Conservation (phyloP, 768 basidiomycete species). For the Lactifluus pinguis region DNA sequence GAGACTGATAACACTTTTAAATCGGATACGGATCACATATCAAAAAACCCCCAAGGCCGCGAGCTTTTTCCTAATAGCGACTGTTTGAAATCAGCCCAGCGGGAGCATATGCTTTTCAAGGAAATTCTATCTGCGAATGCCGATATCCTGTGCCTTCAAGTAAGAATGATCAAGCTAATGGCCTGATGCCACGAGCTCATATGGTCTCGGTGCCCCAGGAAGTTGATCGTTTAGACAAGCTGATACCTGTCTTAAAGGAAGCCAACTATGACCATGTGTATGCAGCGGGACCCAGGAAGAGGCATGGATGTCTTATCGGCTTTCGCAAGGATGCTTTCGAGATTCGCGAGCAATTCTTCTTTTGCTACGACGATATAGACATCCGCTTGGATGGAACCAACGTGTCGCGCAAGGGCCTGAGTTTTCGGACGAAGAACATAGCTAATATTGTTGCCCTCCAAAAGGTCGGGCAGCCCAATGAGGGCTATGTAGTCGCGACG, state of each 20-base stretch:
- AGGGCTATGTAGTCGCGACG: slow-evolving; percentile 71
- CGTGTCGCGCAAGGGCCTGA: slow-evolving; percentile 39
- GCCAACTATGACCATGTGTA: slow-evolving; percentile 59
- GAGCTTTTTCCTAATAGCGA: slow-evolving; percentile 79
- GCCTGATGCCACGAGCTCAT: not conserved
- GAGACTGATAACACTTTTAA: not conserved
- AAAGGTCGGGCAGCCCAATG: slow-evolving; percentile 29
- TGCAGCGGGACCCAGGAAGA: slow-evolving; percentile 64
- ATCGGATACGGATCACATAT: not conserved
- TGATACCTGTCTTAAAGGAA: slow-evolving; percentile 55
- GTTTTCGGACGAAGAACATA: slow-evolving; percentile 73
- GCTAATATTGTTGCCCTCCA: slow-evolving; percentile 64
- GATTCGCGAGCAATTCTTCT: slow-evolving; percentile 35
- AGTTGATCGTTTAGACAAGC: slow-evolving; percentile 71
- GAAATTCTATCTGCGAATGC: slow-evolving; percentile 69
- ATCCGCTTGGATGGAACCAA: slow-evolving; percentile 33
- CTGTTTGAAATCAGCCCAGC: slow-evolving; percentile 65
- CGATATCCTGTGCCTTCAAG: slow-evolving; percentile 85
- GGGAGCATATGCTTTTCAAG: slow-evolving; percentile 65
- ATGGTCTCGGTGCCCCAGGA: slow-evolving; percentile 45
- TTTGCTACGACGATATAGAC: slow-evolving; percentile 63
- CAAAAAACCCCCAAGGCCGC: slow-evolving; percentile 40
- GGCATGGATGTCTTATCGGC: slow-evolving; percentile 80
- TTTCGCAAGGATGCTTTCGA: slow-evolving; percentile 49
- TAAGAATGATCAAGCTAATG: slow-evolving; percentile 24